Evolutionary conservation across 176 grass and related monocot species (phyloP).

Genomic region (Musa schizocarpa): DNA sequence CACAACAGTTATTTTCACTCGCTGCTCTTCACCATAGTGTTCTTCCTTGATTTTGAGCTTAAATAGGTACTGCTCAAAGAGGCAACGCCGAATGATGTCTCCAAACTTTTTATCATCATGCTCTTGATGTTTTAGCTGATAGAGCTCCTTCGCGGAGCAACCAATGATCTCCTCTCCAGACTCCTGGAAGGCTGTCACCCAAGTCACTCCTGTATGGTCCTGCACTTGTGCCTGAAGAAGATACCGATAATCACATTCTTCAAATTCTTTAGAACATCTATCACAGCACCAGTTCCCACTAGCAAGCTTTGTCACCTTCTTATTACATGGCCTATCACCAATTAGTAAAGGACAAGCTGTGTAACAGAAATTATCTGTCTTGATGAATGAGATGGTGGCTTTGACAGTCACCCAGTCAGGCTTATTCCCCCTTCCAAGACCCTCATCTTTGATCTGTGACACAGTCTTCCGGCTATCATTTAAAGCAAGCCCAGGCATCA

Average conservation of each 20-base stretch:
- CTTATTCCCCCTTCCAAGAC: conserved; percentile 69
- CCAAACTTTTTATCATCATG: conserved; percentile 39
- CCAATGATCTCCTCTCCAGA: conserved; percentile 64
- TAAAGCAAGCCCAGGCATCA: conserved; percentile 40
- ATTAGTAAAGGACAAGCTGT: conserved; percentile 63
- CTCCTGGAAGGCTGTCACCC: conserved; percentile 85
- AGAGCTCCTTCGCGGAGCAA: conserved; percentile 55
- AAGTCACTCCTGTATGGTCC: conserved; percentile 75
- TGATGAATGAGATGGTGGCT: conserved; percentile 64
- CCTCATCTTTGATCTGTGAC: conserved; percentile 74
- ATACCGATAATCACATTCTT: conserved; percentile 89
- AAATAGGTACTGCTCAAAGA: conserved; percentile 52
- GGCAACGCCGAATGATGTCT: conserved; percentile 38
- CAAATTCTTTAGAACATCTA: conserved; percentile 74
- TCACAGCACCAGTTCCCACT: conserved; percentile 60
- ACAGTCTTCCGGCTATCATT: conserved; percentile 64
- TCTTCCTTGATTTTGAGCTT: conserved; percentile 93
- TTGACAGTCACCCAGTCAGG: conserved; percentile 78
- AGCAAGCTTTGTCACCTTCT: conserved; percentile 53
- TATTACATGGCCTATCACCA: conserved; percentile 71
- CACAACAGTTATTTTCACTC: conserved; percentile 52
- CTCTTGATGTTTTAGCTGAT: conserved; percentile 36
- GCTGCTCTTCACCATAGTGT: conserved; percentile 55
- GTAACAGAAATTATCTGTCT: conserved; percentile 79
- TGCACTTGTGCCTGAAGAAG: conserved; percentile 79